Conservation (phyloP, 2,329 filamentous ascomycete species). For the Talaromyces pinophilus region DNA sequence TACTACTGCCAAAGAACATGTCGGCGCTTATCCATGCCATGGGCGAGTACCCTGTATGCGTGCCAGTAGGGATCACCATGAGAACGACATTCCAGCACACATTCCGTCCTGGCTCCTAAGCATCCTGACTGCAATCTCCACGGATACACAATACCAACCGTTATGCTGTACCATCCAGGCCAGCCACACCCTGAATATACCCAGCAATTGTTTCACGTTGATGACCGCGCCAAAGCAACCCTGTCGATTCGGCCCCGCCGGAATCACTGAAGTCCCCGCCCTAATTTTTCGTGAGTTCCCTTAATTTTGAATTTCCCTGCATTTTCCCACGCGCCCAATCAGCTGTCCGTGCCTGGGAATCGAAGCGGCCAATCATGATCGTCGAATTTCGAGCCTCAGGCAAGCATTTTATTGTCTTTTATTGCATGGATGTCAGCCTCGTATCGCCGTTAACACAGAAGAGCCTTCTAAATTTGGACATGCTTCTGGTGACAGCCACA, state of each 20-base stretch:
- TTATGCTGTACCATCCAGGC: not conserved
- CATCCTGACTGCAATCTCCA: not conserved
- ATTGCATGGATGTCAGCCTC: not conserved
- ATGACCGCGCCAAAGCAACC: slow-evolving; percentile 4
- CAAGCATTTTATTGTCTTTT: not conserved
- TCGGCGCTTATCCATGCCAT: not conserved
- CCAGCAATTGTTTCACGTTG: slow-evolving; percentile 8
- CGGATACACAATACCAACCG: not conserved
- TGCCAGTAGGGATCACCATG: not conserved
- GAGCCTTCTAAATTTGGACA: not conserved
- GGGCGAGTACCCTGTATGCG: not conserved
- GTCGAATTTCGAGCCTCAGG: not conserved
- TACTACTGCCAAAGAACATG: not conserved
- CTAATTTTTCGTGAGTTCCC: not conserved
- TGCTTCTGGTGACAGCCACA: not conserved
- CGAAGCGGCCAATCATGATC: not conserved
- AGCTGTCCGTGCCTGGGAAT: not conserved
- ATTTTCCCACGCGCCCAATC: not conserved
- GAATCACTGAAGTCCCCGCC: not conserved
- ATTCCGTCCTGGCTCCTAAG: not conserved
- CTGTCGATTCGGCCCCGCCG: slow-evolving; percentile 6
- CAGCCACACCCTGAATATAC: not conserved
- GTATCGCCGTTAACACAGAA: not conserved
- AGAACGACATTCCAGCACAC: not conserved
- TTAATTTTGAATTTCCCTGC: not conserved